Evolutionary conservation across 2,329 filamentous ascomycete species (phyloP), one percentile per base, ranked within the genome.

Genomic region (Fusarium brachygibbosum): DNA sequence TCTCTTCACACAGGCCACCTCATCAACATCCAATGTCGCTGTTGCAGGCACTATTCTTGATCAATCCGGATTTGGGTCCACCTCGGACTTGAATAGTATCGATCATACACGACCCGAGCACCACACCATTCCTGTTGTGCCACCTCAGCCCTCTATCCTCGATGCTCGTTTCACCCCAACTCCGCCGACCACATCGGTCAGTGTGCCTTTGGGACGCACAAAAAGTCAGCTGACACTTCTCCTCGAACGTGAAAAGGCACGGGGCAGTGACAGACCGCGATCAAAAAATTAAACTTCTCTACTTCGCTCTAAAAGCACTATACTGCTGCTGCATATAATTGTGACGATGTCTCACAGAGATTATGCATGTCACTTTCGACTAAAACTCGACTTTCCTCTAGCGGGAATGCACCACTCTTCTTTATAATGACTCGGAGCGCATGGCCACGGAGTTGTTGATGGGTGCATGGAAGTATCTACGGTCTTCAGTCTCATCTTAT

Each of bases 181-280:
- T 1, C 82, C 81, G 56, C 85, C 84, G 6, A 84, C 80, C 42
- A 76, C 80, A 13, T 78, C 80, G 16, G 77, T 83, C 28, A 77
- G 77, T 16, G 79, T 86, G 10, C 85, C 84, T 6, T 78, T 89
- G 49, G 86, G 82, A n/a, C 81, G 86, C 59, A 86, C 87, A n/a
- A 88, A 85, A 75, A 89, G 87, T 70, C 87, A 90, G 73, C 79
- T 90, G 29, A 85, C 84, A 12, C 77, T 90, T 6, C 79, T 90
- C 2, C 79, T 90, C 21, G 85, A 88, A 69, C 83, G 84, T 35
- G 86, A 86, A 65, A 85, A 83, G 69, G 77, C 76, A 16, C 76
- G 79, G 48, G 74, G 65, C 38, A 70, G 70, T 19, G 76, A 77
- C 19, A 76, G 76, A 53, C 40, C 70, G 19, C 68, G 72, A 55